Conservation (phyloP, 371 early-diverging fungal species). For the Syncephalastrum racemosum region DNA sequence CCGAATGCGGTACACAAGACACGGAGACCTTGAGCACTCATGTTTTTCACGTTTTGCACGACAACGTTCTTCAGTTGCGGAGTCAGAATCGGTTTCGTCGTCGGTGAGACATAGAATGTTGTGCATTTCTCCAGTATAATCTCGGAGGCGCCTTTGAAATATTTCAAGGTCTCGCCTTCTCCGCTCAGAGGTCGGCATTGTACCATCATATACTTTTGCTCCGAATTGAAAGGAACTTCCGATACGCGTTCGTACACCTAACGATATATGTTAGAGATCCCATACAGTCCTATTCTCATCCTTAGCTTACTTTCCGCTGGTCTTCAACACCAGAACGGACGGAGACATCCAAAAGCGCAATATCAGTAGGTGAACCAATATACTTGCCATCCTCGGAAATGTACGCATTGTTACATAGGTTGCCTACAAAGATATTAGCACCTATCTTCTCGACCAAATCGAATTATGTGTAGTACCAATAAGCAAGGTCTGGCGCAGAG, state of each 20-base stretch:
- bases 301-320: conserved; percentile 58
- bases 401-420: conserved; percentile 79
- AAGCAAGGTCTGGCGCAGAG: conserved; percentile 53
- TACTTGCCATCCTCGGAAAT: conserved; percentile 63
- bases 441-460: too few species aligned
- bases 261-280: not conserved
- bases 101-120: conserved; percentile 54
- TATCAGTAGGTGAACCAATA: conserved; percentile 85
- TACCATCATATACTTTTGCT: conserved; percentile 90
- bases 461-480: conserved; percentile 42
- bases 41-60: conserved; percentile 55
- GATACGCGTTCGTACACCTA: conserved; percentile 61
- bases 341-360: conserved; percentile 76
- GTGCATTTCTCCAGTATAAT: conserved; percentile 68
- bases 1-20: conserved; percentile 87
- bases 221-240: conserved; percentile 89
- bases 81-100: conserved; percentile 39
- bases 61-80: conserved; percentile 50
- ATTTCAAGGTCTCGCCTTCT: conserved; percentile 37
- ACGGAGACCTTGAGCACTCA: conserved; percentile 84
- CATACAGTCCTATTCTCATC: not conserved
- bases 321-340: conserved; percentile 51
- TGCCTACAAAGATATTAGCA: conserved; percentile 26
- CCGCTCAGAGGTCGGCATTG: conserved; percentile 38
- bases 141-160: conserved; percentile 81